Conservation (phyloP, 139 green algal genomes). For the Tetradesmus obliquus region DNA sequence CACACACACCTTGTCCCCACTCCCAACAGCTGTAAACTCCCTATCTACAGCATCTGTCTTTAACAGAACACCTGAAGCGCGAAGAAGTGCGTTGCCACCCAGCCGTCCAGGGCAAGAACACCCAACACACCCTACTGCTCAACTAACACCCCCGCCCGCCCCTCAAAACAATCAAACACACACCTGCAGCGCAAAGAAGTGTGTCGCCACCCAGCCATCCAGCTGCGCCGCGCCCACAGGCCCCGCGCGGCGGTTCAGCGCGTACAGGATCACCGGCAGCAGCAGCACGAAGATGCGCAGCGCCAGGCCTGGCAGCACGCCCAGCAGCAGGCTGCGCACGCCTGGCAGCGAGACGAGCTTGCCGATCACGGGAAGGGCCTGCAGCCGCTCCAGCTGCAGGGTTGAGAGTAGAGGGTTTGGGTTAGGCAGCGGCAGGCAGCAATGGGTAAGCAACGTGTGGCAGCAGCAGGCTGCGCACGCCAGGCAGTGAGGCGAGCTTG, state of each 20-base stretch:
- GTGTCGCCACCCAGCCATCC: slow-evolving; percentile 32
- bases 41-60: too few relatives aligned
- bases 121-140: too few relatives aligned
- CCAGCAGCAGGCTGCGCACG: slow-evolving; percentile 35
- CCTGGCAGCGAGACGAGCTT: slow-evolving; percentile 13
- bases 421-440: too few relatives aligned
- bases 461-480: slow-evolving; percentile 24
- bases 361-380: not conserved
- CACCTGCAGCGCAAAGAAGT: slow-evolving; percentile 45
- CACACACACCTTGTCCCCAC: too few relatives aligned
- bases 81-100: slow-evolving; percentile 38
- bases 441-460: too few relatives aligned
- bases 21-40: too few relatives aligned
- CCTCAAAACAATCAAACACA: too few relatives aligned
- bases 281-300: slow-evolving; percentile 48
- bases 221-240: slow-evolving; percentile 1
- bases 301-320: slow-evolving; percentile 47
- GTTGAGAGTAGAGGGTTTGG: too few relatives aligned
- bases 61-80: slow-evolving; percentile 10
- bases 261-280: slow-evolving; percentile 37
- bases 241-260: slow-evolving; percentile 22
- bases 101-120: not conserved
- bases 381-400: slow-evolving; percentile 37
- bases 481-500: not conserved
- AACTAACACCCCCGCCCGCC: not conserved